phyloP scores from a whole-genome alignment of 352 stramenopile genomes.

The Phytophthora chlamydospora region DNA sequence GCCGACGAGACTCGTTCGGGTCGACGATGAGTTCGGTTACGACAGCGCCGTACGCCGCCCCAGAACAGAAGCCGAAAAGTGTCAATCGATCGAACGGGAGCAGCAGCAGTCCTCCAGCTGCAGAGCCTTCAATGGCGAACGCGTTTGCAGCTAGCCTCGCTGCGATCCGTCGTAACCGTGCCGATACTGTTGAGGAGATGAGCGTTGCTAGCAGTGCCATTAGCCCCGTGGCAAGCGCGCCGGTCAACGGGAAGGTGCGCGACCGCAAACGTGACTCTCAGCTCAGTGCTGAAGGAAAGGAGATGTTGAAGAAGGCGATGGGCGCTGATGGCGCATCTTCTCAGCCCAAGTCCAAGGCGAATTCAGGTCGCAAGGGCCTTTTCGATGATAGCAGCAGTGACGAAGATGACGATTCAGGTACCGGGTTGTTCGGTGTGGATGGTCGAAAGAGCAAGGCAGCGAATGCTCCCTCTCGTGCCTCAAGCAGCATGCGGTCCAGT shows the following conservation, averaged over 20 bases:
- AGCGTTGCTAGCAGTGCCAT: slow-evolving; percentile 18
- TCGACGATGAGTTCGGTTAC: slow-evolving; percentile 45
- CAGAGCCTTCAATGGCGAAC: slow-evolving; percentile 57
- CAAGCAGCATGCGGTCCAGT: slow-evolving; percentile 25
- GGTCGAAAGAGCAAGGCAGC: slow-evolving; percentile 31
- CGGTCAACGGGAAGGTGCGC: slow-evolving; percentile 31
- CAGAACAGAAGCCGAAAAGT: slow-evolving; percentile 32
- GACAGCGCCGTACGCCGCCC: slow-evolving; percentile 17
- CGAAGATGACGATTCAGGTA: slow-evolving; percentile 53
- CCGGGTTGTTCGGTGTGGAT: slow-evolving; percentile 51
- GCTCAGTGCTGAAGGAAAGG: slow-evolving; percentile 78
- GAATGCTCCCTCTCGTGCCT: slow-evolving; percentile 11
- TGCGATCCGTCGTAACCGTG: slow-evolving; percentile 73
- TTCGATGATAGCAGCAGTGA: slow-evolving; percentile 85
- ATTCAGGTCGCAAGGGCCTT: slow-evolving; percentile 58
- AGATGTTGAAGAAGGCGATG: slow-evolving; percentile 76
- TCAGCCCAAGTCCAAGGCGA: slow-evolving; percentile 35
- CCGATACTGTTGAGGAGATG: slow-evolving; percentile 63
- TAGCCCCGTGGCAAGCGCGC: slow-evolving; percentile 23
- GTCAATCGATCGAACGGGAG: slow-evolving; percentile 20
- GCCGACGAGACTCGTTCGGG: slow-evolving; percentile 62
- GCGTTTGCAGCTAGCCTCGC: slow-evolving; percentile 77
- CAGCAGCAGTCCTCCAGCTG: slow-evolving; percentile 11
- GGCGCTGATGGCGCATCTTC: slow-evolving; percentile 23
- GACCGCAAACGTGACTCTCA: slow-evolving; percentile 74